Base-by-base conservation (phyloP, 2,329 filamentous ascomycete genomes). In the Madurella mycetomatis region DNA sequence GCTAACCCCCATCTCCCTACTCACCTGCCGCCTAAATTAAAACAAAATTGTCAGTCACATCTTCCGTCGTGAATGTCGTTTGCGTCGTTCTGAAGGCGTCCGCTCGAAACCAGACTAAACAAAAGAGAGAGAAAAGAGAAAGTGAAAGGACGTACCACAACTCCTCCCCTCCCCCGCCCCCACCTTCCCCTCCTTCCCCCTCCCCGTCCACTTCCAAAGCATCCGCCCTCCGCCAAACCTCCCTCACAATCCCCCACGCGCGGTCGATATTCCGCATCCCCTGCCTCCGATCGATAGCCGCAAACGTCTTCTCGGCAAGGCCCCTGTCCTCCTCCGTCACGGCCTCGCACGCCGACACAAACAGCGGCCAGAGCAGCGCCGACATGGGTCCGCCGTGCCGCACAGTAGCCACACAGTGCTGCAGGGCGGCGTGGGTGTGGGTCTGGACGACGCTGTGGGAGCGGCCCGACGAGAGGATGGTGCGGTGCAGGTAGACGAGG, bases 231-330 rank as follows among this genome's bases (percentile, higher is more conserved):
- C 73, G 73, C 81, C 83, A 86, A 9, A 86, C 78, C 64, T 85
- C 82, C 60, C 79, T 73, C 3, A 84, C 77, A 37, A 86, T 79
- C 12, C 74, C 74, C 80, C 82, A 84, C 3, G 82, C 79, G 56
- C 81, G 73, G 57, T 76, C 76, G 54, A 86, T 85, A 61, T 86
- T 87, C 16, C 76, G 77, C 83, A 86, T 86, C 17, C 83, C 82
- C 65, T 86, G 84, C 16, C 82, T 70, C 50, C 71, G 73, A 54
- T 80, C 77, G 9, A 84, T 73, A 5, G 76, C 77, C 4, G 68
- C 65, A 61, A 86, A 85, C 0, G 79, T 72, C 51, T 71, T 70
- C 25, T 72, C 66, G 4, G 82, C 80, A 16, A 81, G 67, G 5
- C 70, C 71, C 15, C 82, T 71, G 63, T 86, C 82, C 9, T 69